Percentiles rank a stretch among this genome's conserved stretches.
These are phyloP conservation scores for Suillus sp. DNA, from an alignment of 768 basidiomycete species.

Conservation along the genomic window DNA sequence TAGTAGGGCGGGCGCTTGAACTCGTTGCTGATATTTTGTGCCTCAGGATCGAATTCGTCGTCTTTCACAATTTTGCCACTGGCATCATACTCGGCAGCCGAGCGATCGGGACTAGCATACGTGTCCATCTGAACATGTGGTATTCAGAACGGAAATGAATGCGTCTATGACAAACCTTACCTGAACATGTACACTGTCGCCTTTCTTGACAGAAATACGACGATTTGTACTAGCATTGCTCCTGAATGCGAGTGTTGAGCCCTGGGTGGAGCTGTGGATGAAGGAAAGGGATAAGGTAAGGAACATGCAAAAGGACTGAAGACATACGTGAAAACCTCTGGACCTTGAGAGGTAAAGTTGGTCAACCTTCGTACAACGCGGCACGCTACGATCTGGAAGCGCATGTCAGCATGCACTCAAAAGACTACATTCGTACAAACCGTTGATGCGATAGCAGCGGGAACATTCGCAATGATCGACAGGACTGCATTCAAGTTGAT, in stretches of 20 bases:
- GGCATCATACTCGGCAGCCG: constrained; percentile 55
- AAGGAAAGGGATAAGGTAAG: constrained; percentile 19
- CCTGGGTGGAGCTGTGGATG: constrained; percentile 39
- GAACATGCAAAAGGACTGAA: neutral
- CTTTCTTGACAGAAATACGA: constrained; percentile 37
- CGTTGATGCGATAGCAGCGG: constrained; percentile 69
- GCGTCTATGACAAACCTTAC: constrained; percentile 31
- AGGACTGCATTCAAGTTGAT: constrained; percentile 70
- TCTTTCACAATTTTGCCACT: constrained; percentile 50
- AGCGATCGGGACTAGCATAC: constrained; percentile 51
- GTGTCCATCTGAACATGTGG: constrained; percentile 60
- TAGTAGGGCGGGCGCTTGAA: constrained; percentile 61
- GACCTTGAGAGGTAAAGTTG: constrained; percentile 52
- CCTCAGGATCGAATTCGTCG: constrained; percentile 58
- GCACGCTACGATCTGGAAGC: constrained; percentile 60
- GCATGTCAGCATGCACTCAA: neutral
- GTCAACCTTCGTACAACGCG: constrained; percentile 65
- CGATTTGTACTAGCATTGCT: constrained; percentile 34
- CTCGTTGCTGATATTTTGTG: constrained; percentile 58
- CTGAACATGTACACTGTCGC: constrained; percentile 63
- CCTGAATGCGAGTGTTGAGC: constrained; percentile 64
- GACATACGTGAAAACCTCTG: constrained; percentile 57
- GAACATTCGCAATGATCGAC: constrained; percentile 74
- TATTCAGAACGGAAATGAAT: constrained; percentile 10
- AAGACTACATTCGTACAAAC: constrained; percentile 36